Base-by-base conservation (phyloP, 192 early-diverging fungal genomes). In the Spizellomyces sp. region DNA sequence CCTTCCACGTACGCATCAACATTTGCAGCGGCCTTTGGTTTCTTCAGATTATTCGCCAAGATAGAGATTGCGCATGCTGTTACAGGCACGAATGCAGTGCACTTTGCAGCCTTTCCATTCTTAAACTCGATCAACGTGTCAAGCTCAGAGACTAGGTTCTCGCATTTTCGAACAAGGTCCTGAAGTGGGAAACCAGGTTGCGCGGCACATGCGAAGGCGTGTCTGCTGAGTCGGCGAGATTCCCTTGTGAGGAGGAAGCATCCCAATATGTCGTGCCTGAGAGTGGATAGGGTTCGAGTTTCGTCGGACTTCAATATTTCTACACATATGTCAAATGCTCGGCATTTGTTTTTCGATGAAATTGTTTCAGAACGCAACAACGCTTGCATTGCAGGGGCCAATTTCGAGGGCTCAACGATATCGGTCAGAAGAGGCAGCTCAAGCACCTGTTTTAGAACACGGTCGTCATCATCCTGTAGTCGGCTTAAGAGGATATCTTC, bases 381-480 rank as follows among this genome's bases (percentile, higher is more conserved):
- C 2, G 10, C 45, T 15, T 44, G 58, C 17, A 78, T 17, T n/a
- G 62, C 48, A 8, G 61, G 60, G 9, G 60, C 17, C 12, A 78
- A 62, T 12, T 62, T 43, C 7, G n/a, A 12, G 0, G 44, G 19
- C 5, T 47, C 43, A 5, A 79, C 74, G 9, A 68, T 36, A 12
- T 4, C 5, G 12, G 64, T 42, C 5, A 80, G 59, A 17, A 55
- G 36, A 14, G 72, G 69, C 60, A 82, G 71, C 9, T 55, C 48
- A 62, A 90, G 70, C 6, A 87, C 81, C 17, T 67, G 62, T 17
- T 65, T 63, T 17, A 83, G 70, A 52, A 91, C 75, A 15, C 75
- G 63, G 50, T 83, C 73, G 44, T 84, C 74, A 64, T 88, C 76
- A 73, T 90, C 88, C 56, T 77, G 73, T 46, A 89, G 71, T 9